Conservation (phyloP, 1,139 yeast species). For the Yamadazyma aaseri region DNA sequence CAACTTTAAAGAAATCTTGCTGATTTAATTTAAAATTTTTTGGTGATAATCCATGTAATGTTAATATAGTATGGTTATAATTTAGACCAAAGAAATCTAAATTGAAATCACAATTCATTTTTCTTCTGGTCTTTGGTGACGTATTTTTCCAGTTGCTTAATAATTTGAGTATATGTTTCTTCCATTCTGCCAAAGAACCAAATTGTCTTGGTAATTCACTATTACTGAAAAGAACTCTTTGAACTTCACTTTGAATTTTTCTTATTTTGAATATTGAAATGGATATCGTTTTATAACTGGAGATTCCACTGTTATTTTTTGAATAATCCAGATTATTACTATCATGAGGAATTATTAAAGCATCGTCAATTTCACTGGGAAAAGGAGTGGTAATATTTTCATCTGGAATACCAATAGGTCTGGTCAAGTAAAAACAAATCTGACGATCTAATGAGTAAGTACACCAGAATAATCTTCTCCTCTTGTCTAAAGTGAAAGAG, state of each 20-base stretch:
- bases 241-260: slow-evolving; percentile 75
- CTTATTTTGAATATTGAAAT: slow-evolving; percentile 66
- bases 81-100: slow-evolving; percentile 68
- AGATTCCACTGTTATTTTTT: slow-evolving; percentile 30
- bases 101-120: slow-evolving; percentile 76
- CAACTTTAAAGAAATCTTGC: slow-evolving; percentile 56
- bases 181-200: slow-evolving; percentile 58
- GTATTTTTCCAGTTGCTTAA: slow-evolving; percentile 61
- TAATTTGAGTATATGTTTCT: slow-evolving; percentile 45
- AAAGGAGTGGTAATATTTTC: slow-evolving; percentile 62
- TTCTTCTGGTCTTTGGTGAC: slow-evolving; percentile 54
- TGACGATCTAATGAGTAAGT: slow-evolving; percentile 82
- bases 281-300: slow-evolving; percentile 68
- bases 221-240: slow-evolving; percentile 66
- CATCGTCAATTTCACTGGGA: slow-evolving; percentile 76
- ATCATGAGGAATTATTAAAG: slow-evolving; percentile 44
- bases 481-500: slow-evolving; percentile 61
- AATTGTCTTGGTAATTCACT: slow-evolving; percentile 68
- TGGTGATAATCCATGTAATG: slow-evolving; percentile 78
- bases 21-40: slow-evolving; percentile 54
- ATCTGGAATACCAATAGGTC: slow-evolving; percentile 77
- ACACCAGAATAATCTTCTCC: slow-evolving; percentile 87
- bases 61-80: slow-evolving; percentile 71
- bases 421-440: slow-evolving; percentile 66
- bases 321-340: slow-evolving; percentile 22